phyloP scores from a whole-genome alignment of 1,284 basidiomycete species.

The Ustilago trichophora region DNA sequence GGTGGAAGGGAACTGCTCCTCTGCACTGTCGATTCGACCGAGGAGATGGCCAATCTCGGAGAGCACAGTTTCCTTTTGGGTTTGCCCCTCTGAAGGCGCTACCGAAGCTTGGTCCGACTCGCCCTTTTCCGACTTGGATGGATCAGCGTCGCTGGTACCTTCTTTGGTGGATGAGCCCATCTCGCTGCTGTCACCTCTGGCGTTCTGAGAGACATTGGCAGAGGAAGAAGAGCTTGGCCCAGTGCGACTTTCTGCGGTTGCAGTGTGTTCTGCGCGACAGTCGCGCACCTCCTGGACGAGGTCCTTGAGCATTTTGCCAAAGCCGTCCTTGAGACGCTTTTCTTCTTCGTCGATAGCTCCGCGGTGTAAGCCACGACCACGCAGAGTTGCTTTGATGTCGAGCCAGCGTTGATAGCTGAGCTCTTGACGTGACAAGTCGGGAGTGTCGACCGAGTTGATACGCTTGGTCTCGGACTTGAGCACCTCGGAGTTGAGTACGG shows the following conservation, averaged over 20 bases:
- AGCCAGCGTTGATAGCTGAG: conserved; percentile 77
- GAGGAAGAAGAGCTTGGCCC: conserved; percentile 1
- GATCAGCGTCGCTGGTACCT: conserved; percentile 5
- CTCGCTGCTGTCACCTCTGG: not conserved
- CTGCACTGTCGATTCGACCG: conserved; percentile 54
- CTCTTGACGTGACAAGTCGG: conserved; percentile 52
- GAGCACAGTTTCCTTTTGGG: conserved; percentile 41
- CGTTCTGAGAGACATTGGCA: conserved; percentile 66
- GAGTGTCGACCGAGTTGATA: conserved; percentile 67
- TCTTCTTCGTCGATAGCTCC: conserved; percentile 84
- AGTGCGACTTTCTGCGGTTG: conserved; percentile 42
- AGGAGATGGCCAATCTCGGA: conserved; percentile 53
- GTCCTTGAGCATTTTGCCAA: conserved; percentile 80
- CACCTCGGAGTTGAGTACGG: conserved; percentile 64
- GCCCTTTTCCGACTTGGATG: conserved; percentile 5
- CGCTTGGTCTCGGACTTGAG: conserved; percentile 65
- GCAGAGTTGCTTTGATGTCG: conserved; percentile 84
- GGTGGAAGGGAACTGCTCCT: conserved; percentile 62
- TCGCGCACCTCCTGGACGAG: conserved; percentile 83
- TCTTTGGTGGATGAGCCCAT: conserved; percentile 1
- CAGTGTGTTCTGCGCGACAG: conserved; percentile 72
- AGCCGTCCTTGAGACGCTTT: conserved; percentile 80
- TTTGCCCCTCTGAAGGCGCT: conserved; percentile 21
- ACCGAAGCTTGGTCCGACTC: conserved; percentile 11
- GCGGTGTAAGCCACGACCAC: conserved; percentile 69